These are phyloP conservation scores for Penicillium verrucosum DNA, from an alignment of 2,329 filamentous ascomycete species.

Conservation along the genomic window DNA sequence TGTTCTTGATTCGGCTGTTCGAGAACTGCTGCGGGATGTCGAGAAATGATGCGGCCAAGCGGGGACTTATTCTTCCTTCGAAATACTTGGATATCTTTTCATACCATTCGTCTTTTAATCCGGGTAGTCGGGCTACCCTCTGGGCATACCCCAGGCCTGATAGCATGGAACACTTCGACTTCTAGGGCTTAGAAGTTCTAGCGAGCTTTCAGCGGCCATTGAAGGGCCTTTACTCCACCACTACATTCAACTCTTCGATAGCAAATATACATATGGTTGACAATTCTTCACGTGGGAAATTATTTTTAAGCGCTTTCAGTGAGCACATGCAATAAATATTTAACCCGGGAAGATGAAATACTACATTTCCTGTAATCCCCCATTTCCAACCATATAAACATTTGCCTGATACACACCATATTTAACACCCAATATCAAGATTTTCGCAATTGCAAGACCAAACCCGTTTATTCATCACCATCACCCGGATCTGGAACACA, in stretches of 20 bases:
- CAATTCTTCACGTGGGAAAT: neutral
- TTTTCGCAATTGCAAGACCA: neutral
- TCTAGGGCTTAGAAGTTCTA: no score
- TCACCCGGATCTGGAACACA: slow-evolving; percentile 1
- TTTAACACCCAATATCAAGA: neutral
- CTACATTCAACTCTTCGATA: neutral
- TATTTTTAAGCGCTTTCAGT: neutral
- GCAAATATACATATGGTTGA: neutral
- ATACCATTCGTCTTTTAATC: neutral
- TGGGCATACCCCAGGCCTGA: neutral
- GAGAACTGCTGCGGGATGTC: neutral
- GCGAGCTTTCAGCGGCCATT: no score
- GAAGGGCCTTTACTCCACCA: no score
- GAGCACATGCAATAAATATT: neutral
- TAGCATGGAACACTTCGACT: no score
- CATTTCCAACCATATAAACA: neutral
- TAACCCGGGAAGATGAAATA: no score
- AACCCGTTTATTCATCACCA: neutral
- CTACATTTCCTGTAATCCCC: neutral
- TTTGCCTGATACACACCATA: neutral
- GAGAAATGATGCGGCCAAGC: neutral
- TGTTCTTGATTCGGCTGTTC: slow-evolving; percentile 18
- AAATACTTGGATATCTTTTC: neutral
- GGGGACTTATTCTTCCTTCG: neutral
- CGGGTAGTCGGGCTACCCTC: neutral